Conservation (phyloP, 2,329 filamentous ascomycete species). For the Neophaeococcomyces mojaviensis region DNA sequence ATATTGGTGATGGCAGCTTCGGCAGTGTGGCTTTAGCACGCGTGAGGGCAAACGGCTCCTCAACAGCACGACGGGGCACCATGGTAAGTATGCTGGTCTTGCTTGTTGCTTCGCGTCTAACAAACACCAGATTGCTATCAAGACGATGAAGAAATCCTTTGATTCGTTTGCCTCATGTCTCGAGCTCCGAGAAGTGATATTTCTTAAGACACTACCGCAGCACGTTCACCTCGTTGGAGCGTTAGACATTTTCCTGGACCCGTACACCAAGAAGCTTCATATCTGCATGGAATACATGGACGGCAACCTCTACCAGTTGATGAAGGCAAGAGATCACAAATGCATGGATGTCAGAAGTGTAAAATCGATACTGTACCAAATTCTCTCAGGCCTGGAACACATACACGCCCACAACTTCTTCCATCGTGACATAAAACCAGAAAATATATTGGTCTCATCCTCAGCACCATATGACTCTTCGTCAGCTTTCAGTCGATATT, state of each 20-base stretch:
- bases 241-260: slow-evolving; percentile 95
- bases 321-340: slow-evolving; percentile 98
- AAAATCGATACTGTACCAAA: slow-evolving; percentile 97
- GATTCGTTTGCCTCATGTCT: slow-evolving; percentile 84
- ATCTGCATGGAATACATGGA: slow-evolving; percentile 99
- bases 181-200: slow-evolving; percentile 94
- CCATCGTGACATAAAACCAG: slow-evolving; percentile 97
- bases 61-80: slow-evolving; percentile 80
- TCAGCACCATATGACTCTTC: slow-evolving; percentile 73
- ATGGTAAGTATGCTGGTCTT: slow-evolving; percentile 57
- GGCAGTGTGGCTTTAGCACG: slow-evolving; percentile 89
- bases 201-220: slow-evolving; percentile 76
- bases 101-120: slow-evolving; percentile 11
- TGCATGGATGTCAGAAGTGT: slow-evolving; percentile 81
- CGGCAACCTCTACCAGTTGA: slow-evolving; percentile 94
- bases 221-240: slow-evolving; percentile 94
- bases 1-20: slow-evolving; percentile 98
- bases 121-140: slow-evolving; percentile 74
- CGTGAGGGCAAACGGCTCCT: slow-evolving; percentile 82
- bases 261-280: slow-evolving; percentile 90
- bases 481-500: slow-evolving; percentile 88
- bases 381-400: slow-evolving; percentile 90
- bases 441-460: slow-evolving; percentile 95
- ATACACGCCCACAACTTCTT: slow-evolving; percentile 97
- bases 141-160: slow-evolving; percentile 99